These are phyloP conservation scores for Anthracocystis setariae DNA, from an alignment of 1,284 basidiomycete species.

Conservation along the genomic window DNA sequence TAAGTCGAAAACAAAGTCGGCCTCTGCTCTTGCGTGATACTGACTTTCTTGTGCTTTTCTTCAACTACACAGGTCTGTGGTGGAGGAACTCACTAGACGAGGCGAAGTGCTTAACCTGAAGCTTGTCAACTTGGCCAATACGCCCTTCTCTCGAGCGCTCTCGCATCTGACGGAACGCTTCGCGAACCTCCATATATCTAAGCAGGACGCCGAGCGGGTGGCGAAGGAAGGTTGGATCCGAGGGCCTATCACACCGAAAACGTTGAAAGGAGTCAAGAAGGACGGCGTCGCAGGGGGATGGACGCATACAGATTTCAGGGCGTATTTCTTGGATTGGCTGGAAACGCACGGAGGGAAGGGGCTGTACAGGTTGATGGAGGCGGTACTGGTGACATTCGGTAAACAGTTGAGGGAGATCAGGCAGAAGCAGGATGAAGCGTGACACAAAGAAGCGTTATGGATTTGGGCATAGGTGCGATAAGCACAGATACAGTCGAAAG, in stretches of 20 bases:
- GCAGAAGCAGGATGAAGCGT: conserved; percentile 6
- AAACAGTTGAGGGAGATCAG: conserved; percentile 32
- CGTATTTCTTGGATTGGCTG: conserved; percentile 43
- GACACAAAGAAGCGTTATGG: too few species aligned
- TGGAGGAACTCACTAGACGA: conserved; percentile 20
- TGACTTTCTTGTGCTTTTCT: too few species aligned
- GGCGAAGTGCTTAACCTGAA: conserved; percentile 37
- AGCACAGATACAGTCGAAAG: too few species aligned
- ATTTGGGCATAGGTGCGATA: too few species aligned
- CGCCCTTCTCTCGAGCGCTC: conserved; percentile 32
- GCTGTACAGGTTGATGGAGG: conserved; percentile 41
- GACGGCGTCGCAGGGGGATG: conserved; percentile 24
- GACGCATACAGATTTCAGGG: conserved; percentile 43
- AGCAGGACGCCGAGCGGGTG: conserved; percentile 1
- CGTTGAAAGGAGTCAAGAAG: conserved; percentile 27
- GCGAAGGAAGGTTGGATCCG: conserved; percentile 22
- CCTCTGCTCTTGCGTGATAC: not conserved
- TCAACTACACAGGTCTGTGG: conserved; percentile 1
- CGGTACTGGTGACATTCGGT: conserved; percentile 34
- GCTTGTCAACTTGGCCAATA: conserved; percentile 28
- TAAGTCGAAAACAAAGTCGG: conserved; percentile 1
- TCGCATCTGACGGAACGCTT: conserved; percentile 33
- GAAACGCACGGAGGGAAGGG: conserved; percentile 32
- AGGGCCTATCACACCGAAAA: conserved; percentile 38
- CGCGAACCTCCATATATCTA: conserved; percentile 24